phyloP scores from a whole-genome alignment of 2,329 filamentous ascomycete species.

The Akanthomyces lecanii region DNA sequence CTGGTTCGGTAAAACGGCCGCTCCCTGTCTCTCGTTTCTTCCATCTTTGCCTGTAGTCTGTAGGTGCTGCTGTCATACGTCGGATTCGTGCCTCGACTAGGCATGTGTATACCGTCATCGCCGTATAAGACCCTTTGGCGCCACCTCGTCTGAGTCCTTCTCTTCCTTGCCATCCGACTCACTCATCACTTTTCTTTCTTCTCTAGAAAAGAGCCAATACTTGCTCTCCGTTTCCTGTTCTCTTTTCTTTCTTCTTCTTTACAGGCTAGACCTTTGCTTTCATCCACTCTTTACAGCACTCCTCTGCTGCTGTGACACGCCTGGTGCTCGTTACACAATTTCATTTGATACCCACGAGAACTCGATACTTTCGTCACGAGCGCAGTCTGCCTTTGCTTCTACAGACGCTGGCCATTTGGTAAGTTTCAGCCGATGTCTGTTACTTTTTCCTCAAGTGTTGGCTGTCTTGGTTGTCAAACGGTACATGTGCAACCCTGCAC shows the following conservation, averaged over 20 bases:
- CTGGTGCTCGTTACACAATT: constrained; percentile 21
- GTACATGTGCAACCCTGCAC: neutral
- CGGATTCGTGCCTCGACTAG: constrained; percentile 9
- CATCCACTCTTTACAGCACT: constrained; percentile 23
- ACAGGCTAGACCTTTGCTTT: constrained; percentile 35
- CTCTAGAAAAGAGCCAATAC: neutral
- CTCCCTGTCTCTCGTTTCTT: constrained; percentile 23
- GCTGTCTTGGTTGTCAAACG: constrained; percentile 5
- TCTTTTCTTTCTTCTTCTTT: constrained; percentile 24
- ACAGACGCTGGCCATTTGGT: neutral
- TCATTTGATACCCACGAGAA: constrained; percentile 11
- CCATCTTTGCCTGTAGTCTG: constrained; percentile 20
- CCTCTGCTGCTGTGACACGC: constrained; percentile 20
- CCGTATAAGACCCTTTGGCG: constrained; percentile 16
- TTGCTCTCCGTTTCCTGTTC: neutral
- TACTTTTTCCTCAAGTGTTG: neutral
- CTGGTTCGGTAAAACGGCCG: constrained; percentile 29
- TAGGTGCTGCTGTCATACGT: neutral
- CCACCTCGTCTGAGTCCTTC: constrained; percentile 5
- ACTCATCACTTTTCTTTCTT: constrained; percentile 15
- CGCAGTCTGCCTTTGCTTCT: neutral
- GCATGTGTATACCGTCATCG: constrained; percentile 9
- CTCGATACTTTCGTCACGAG: constrained; percentile 9
- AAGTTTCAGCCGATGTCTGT: neutral
- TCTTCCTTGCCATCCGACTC: constrained; percentile 15